A percentile compares a stretch with the other conserved stretches of the same genome.
Evolutionary conservation across 306 rosid species (phyloP).

Genomic region (Cucumis cinereus): DNA sequence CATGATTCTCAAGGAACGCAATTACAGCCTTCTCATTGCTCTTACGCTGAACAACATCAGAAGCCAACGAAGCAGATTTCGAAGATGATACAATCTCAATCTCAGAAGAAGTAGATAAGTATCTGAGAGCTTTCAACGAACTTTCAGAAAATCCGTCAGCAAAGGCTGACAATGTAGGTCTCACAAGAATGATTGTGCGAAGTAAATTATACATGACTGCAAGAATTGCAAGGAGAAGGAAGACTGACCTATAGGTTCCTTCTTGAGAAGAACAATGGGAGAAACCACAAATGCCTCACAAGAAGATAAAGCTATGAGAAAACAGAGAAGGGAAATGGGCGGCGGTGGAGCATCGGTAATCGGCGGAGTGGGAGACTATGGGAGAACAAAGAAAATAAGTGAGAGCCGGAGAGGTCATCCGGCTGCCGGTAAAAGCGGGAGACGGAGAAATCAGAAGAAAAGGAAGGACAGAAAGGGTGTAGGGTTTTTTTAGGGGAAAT

Average conservation of each 20-base stretch:
- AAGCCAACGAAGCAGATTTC: constrained; percentile 5
- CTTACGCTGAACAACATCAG: neutral
- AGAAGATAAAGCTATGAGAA: too few relatives aligned
- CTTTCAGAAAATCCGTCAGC: neutral
- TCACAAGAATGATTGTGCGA: neutral
- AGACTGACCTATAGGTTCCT: neutral
- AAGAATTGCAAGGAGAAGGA: neutral
- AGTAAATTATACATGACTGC: neutral
- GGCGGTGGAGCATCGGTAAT: neutral
- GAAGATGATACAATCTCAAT: constrained; percentile 21
- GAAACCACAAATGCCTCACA: neutral
- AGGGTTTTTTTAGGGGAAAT: too few relatives aligned
- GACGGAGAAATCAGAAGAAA: neutral
- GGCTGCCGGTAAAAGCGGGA: neutral
- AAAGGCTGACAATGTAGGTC: neutral
- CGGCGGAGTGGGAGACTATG: neutral
- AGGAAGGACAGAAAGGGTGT: too few relatives aligned
- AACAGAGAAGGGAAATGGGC: neutral
- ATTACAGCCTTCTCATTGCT: constrained; percentile 8
- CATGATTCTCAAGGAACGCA: constrained; percentile 13
- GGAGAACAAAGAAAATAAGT: neutral
- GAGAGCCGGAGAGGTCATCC: neutral
- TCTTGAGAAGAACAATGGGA: neutral
- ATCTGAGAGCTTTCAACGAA: neutral
- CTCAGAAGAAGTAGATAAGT: neutral